Percentiles rank a stretch among this genome's conserved stretches.
Conservation (phyloP, 2,329 filamentous ascomycete species). For the Curvularia hawaiiensis region DNA sequence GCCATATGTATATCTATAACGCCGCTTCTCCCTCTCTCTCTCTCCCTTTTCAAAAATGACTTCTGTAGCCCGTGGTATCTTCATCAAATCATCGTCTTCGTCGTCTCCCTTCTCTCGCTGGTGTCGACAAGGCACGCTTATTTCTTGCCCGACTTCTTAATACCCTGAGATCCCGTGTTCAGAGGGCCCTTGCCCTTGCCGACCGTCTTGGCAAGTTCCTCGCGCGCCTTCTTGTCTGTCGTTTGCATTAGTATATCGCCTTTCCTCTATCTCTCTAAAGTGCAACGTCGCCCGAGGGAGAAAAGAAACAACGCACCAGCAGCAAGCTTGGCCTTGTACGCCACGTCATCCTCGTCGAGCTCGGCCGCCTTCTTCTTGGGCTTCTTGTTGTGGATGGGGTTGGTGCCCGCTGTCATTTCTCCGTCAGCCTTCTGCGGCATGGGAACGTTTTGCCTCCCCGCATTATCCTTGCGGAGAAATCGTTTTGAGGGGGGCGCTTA, state of each 20-base stretch:
- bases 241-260: conserved; percentile 4
- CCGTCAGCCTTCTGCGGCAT: conserved; percentile 28
- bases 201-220: conserved; percentile 75
- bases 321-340: conserved; percentile 81
- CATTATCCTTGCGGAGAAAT: background rate
- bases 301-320: conserved; percentile 74
- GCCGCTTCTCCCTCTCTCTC: conserved; percentile 21
- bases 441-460: background rate
- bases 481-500: conserved; percentile 32
- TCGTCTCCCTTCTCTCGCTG: background rate
- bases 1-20: conserved; percentile 16
- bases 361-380: conserved; percentile 80
- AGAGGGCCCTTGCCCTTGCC: conserved; percentile 82
- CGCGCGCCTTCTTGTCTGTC: conserved; percentile 63
- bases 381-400: conserved; percentile 72
- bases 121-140: conserved; percentile 54
- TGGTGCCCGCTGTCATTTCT: conserved; percentile 52
- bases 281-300: background rate
- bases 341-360: conserved; percentile 84
- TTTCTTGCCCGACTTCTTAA: conserved; percentile 99
- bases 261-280: too few species aligned
- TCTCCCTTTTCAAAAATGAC: conserved; percentile 18
- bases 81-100: conserved; percentile 21
- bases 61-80: conserved; percentile 37
- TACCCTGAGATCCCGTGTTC: conserved; percentile 82